Conservation (phyloP, 495 filamentous ascomycete genomes). For the Daldinia caldariorum region DNA sequence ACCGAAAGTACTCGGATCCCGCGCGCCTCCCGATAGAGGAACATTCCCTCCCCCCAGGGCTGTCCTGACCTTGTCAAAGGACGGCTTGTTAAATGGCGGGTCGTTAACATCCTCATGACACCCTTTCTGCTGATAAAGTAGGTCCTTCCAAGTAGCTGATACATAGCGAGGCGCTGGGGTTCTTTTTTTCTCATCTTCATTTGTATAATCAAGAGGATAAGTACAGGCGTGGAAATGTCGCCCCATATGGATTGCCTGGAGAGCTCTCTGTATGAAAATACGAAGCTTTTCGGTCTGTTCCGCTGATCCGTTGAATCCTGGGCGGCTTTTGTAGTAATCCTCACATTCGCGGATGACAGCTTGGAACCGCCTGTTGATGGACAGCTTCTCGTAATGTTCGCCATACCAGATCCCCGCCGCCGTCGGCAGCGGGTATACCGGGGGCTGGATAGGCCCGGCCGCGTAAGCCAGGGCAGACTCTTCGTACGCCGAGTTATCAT, state of each 20-base stretch:
- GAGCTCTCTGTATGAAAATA: background rate
- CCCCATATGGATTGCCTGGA: background rate
- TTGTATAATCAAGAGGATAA: no score
- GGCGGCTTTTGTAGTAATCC: background rate
- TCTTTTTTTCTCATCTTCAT: no score
- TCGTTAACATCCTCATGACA: background rate
- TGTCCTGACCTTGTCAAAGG: background rate
- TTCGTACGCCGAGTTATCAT: no score
- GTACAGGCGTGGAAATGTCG: background rate
- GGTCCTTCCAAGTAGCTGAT: no score
- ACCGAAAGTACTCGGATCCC: background rate
- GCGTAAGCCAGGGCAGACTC: background rate
- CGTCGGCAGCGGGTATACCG: background rate
- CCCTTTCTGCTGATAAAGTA: background rate
- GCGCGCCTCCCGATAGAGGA: no score
- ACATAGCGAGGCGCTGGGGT: no score
- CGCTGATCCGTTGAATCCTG: background rate
- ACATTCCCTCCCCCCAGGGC: background rate
- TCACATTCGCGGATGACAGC: slow-evolving; percentile 7
- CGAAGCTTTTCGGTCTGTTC: background rate
- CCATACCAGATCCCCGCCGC: slow-evolving; percentile 9
- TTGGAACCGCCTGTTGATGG: background rate
- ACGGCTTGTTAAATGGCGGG: no score
- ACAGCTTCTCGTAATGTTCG: background rate
- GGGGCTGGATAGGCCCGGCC: background rate